Percentiles rank a stretch among this genome's conserved stretches.
Conservation (phyloP, 2,329 filamentous ascomycete species). For the Knoxdaviesia capensis region DNA sequence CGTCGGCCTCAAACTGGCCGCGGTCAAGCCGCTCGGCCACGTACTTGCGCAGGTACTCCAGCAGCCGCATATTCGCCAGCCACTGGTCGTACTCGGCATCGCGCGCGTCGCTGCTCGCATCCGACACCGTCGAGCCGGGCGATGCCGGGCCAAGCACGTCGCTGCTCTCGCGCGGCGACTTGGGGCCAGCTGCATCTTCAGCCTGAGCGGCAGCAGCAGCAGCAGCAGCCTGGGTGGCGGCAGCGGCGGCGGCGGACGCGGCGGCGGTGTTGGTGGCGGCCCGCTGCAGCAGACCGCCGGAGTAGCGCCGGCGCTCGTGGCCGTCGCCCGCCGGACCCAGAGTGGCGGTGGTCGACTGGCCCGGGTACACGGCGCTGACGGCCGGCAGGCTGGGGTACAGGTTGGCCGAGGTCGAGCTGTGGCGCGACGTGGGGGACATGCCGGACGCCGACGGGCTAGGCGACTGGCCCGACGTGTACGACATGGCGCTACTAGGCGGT, state of each 20-base stretch:
- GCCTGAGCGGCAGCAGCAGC: too few relatives aligned
- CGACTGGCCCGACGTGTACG: conserved; percentile 60
- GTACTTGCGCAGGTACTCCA: conserved; percentile 39
- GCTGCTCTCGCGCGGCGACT: conserved; percentile 6
- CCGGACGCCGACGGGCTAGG: conserved; percentile 50
- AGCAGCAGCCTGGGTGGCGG: too few relatives aligned
- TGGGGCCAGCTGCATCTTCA: conserved; percentile 26
- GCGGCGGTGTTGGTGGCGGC: conserved; percentile 24
- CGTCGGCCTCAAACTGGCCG: conserved; percentile 27
- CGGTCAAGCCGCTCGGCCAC: conserved; percentile 35
- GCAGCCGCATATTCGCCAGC: conserved; percentile 45
- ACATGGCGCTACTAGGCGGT: conserved; percentile 54
- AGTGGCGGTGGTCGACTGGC: conserved; percentile 48
- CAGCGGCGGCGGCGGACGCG: conserved; percentile 15
- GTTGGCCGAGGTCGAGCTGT: conserved; percentile 38
- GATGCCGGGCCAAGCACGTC: too few relatives aligned
- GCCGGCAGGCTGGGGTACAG: conserved; percentile 56
- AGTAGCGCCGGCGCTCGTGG: conserved; percentile 43
- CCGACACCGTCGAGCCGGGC: conserved; percentile 24
- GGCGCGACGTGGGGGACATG: conserved; percentile 44
- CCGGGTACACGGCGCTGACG: conserved; percentile 47
- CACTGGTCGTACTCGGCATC: conserved; percentile 44
- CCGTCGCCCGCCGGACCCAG: conserved; percentile 47
- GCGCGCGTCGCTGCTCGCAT: conserved; percentile 31
- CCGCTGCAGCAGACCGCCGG: conserved; percentile 45